Evolutionary conservation across 257 asterid genomes (phyloP), one percentile per base, ranked within the genome.

Genomic region (Solanum gracilifrons): DNA sequence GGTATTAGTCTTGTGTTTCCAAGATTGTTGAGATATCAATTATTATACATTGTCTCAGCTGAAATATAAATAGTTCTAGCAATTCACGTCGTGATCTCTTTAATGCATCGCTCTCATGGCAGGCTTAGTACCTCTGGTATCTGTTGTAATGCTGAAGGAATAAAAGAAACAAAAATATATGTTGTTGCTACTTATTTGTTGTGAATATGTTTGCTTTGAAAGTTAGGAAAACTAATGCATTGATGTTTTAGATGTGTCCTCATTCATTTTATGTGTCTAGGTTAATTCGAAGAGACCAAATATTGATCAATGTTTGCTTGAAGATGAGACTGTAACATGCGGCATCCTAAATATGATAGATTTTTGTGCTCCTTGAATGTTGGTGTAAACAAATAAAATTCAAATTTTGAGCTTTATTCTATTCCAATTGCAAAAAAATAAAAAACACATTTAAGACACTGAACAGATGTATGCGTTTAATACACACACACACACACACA

Each of bases 1-100:
- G 98, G 99, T 94, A 85, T 43, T 39, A 21, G 13, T 82, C n/a
- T 18, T 82, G 37, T 82, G 43, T 48, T 48, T 31, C 85, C 85
- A 48, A 48, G 68, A 46, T 80, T 46, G 66, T 79, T 27, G 16
- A 43, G 64, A 41, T 77, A 41, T 77, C 84, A 41, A 77, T 23
- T 75, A 77, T 21, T 39, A 25, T 76, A 39, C 83, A 76, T 76
- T 39, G 23, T 76, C 12, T 76, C 60, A 23, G 32, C 83, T 39
- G 83, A 37, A 37, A 6, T 76, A 37, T 76, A 12, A 76, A 31
- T 39, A 37, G 83, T 39, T 76, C 58, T 39, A 39, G 12, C 4
- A n/a, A 37, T 76, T 76, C 60, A 76, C 7, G 9, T 36, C 0
- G 12, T 76, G 33, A 76, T 23, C 32, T 74, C 33, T 39, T 76